A percentile compares a stretch with the other conserved stretches of the same genome.
These are phyloP conservation scores for Claviceps quebecensis DNA, from an alignment of 2,329 filamentous ascomycete genomes.

Conservation along the genomic window DNA sequence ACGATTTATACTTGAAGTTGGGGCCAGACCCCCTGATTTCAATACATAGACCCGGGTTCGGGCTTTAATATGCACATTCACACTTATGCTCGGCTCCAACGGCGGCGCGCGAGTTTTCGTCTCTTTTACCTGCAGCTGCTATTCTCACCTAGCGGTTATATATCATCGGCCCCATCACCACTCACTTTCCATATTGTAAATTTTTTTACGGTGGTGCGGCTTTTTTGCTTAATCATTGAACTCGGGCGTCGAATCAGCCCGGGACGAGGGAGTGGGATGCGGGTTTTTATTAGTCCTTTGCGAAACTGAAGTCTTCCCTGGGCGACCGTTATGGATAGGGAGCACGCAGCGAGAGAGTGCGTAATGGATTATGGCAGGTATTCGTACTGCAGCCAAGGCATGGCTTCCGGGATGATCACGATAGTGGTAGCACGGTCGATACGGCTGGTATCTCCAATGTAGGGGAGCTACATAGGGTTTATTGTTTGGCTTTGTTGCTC, in stretches of 20 bases:
- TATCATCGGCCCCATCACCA: not conserved
- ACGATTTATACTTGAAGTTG: slow-evolving; percentile 2
- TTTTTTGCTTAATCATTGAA: not conserved
- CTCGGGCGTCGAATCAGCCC: not conserved
- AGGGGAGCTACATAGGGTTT: not conserved
- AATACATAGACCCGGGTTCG: not conserved
- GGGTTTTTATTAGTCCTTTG: not conserved
- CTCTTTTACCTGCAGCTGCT: no score
- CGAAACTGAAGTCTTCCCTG: not conserved
- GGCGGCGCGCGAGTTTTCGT: no score
- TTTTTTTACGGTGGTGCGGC: not conserved
- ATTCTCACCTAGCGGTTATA: not conserved
- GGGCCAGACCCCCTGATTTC: slow-evolving; percentile 1
- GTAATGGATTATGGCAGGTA: no score
- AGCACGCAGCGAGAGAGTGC: not conserved
- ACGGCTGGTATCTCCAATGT: not conserved
- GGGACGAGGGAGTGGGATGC: not conserved
- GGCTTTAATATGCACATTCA: not conserved
- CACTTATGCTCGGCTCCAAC: not conserved
- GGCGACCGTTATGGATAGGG: not conserved
- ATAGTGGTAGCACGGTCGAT: not conserved
- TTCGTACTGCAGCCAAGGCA: not conserved
- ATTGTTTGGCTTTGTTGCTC: not conserved
- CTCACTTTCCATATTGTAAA: not conserved
- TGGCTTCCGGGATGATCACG: not conserved